These are phyloP conservation scores for Dipodascus geniculatus DNA, from an alignment of 805 yeast genomes.

Conservation along the genomic window DNA sequence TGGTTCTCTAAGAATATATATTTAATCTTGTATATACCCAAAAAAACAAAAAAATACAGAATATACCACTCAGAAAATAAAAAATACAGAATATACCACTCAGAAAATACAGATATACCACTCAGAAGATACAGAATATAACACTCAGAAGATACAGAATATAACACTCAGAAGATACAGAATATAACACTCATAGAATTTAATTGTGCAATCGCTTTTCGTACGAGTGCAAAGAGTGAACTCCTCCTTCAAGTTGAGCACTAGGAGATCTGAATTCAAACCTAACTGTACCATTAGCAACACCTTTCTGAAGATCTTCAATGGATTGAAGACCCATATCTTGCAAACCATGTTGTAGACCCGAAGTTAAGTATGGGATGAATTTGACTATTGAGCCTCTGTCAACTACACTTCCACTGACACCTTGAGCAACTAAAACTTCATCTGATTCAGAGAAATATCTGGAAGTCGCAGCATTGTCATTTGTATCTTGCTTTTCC, in stretches of 20 bases:
- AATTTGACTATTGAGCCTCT: slow-evolving; percentile 92
- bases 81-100: no score
- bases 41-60: no score
- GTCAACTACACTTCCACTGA: slow-evolving; percentile 91
- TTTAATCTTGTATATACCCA: no score
- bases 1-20: no score
- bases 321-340: slow-evolving; percentile 82
- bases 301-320: slow-evolving; percentile 48
- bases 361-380: slow-evolving; percentile 86
- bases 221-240: slow-evolving; percentile 88
- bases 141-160: no score
- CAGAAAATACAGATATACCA: no score
- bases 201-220: slow-evolving; percentile 94
- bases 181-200: no score
- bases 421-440: slow-evolving; percentile 98
- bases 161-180: no score
- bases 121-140: no score
- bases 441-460: slow-evolving; percentile 93
- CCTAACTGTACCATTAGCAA: slow-evolving; percentile 61
- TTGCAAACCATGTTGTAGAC: slow-evolving; percentile 97
- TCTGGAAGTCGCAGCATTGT: slow-evolving; percentile 96
- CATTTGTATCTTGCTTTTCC: slow-evolving; percentile 79
- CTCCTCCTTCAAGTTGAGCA: slow-evolving; percentile 98
- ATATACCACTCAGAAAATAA: no score
- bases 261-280: slow-evolving; percentile 97